Evolutionary conservation across 169 alveolate species (phyloP).

Genomic region (Eimeria tenella): DNA sequence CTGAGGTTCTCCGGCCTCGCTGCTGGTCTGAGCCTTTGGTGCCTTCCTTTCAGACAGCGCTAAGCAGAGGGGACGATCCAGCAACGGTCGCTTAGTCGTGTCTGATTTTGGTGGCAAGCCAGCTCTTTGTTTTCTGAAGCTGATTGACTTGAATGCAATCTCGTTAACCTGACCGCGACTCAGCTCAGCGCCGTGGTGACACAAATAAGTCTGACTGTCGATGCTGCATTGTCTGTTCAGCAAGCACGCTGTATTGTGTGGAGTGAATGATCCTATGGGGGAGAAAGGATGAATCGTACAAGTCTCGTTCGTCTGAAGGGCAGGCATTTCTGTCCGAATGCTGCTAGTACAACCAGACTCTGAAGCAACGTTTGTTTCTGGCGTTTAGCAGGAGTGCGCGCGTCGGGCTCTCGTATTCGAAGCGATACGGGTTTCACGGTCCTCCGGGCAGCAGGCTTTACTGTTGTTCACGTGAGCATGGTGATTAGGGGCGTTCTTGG

Average conservation of each 20-base stretch:
- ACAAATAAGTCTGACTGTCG: not conserved
- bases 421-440: no score
- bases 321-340: constrained; percentile 16
- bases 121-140: not conserved
- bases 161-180: constrained; percentile 3
- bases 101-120: not conserved
- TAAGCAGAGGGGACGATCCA: not conserved
- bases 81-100: not conserved
- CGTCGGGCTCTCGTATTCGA: no score
- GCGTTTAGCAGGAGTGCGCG: no score
- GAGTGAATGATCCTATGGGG: no score
- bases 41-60: not conserved
- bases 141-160: not conserved
- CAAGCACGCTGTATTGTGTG: not conserved
- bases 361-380: no score
- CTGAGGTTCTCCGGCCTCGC: not conserved
- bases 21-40: not conserved
- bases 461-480: no score
- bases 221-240: no score
- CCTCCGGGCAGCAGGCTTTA: no score
- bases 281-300: not conserved
- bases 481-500: no score
- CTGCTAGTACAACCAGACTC: constrained; percentile 66
- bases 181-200: not conserved
- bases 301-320: constrained; percentile 69